These are phyloP conservation scores for Leptomonas pyrrhocoris DNA, from an alignment of 208 protist species.

Conservation along the genomic window DNA sequence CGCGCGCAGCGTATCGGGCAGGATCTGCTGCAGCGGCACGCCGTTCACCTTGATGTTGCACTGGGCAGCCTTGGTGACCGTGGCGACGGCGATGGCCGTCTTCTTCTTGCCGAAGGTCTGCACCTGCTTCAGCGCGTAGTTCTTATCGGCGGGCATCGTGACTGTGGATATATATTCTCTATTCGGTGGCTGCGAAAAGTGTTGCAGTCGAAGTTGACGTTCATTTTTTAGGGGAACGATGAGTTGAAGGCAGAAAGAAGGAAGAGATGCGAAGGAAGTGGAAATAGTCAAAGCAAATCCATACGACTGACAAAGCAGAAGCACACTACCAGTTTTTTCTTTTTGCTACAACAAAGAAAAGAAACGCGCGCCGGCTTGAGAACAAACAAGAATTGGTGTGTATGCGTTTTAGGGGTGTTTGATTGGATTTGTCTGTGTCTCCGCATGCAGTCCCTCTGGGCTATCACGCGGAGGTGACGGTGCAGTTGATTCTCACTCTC, in stretches of 20 bases:
- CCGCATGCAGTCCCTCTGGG: no score
- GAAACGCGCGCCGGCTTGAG: no score
- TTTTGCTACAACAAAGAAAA: no score
- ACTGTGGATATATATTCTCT: slow-evolving; percentile 22
- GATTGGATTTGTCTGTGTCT: no score
- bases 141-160: slow-evolving; percentile 81
- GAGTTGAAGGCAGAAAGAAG: neutral
- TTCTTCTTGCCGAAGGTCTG: slow-evolving; percentile 98
- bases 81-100: slow-evolving; percentile 99
- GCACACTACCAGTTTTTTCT: no score
- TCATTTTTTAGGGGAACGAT: slow-evolving; percentile 14
- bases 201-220: neutral
- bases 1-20: slow-evolving; percentile 96
- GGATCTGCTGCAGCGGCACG: slow-evolving; percentile 96
- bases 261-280: neutral
- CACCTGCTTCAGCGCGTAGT: slow-evolving; percentile 86
- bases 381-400: no score
- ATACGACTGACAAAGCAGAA: neutral
- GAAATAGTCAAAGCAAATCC: neutral
- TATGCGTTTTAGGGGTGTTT: no score
- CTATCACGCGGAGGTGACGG: no score
- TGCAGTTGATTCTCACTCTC: no score
- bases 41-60: slow-evolving; percentile 99
- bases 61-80: slow-evolving; percentile 94
- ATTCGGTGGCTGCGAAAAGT: slow-evolving; percentile 6